Percentiles rank a stretch among this genome's conserved stretches.
Evolutionary conservation across 73 alveolate species (phyloP).

Genomic region (Paramecium primaurelia): DNA sequence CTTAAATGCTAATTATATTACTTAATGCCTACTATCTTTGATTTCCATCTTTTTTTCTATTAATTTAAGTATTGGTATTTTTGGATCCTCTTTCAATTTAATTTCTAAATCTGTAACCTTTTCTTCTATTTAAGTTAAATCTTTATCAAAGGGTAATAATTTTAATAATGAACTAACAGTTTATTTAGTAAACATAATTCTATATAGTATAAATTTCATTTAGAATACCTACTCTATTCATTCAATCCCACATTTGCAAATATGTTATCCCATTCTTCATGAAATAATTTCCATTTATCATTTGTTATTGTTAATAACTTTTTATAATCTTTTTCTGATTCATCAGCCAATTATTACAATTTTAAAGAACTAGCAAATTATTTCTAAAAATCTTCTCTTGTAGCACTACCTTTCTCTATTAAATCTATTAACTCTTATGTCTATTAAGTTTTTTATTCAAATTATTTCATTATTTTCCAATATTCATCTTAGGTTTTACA

Average conservation of each 20-base stretch:
- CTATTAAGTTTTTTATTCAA: not conserved
- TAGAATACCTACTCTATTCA: conserved; percentile 8
- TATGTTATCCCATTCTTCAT: not conserved
- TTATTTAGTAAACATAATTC: conserved; percentile 12
- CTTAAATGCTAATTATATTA: not conserved
- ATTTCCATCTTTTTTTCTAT: conserved; percentile 22
- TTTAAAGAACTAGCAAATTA: not conserved
- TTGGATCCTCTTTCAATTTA: not conserved
- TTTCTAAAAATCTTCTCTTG: conserved; percentile 37
- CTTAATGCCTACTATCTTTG: not conserved
- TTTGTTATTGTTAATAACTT: not conserved
- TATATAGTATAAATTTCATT: not conserved
- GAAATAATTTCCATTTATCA: not conserved
- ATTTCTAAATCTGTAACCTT: not conserved
- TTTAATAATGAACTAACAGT: not conserved
- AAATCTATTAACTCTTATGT: not conserved
- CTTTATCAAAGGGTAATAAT: not conserved
- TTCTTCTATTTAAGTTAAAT: not conserved
- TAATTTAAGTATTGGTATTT: not conserved
- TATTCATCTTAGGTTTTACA: conserved; percentile 27
- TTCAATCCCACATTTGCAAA: conserved; percentile 34
- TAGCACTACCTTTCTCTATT: not conserved
- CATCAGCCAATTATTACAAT: conserved; percentile 12
- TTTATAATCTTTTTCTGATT: conserved; percentile 27
- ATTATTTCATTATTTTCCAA: conserved; percentile 32